These are phyloP conservation scores for Calocybe cyanea DNA, from an alignment of 768 basidiomycete genomes.

Conservation along the genomic window DNA sequence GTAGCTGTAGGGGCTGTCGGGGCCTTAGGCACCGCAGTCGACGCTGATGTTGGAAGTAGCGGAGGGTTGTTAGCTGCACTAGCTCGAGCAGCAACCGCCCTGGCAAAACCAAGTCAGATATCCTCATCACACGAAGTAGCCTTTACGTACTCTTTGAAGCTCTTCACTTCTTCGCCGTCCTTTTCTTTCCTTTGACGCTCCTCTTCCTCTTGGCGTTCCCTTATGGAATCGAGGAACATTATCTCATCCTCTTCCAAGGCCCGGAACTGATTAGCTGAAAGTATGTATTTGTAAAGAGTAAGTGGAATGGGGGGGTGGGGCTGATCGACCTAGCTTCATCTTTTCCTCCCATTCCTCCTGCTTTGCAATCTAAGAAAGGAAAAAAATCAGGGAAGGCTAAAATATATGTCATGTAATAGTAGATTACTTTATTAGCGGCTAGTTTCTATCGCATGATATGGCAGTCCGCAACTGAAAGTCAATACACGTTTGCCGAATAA, in stretches of 20 bases:
- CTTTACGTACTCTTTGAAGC: constrained; percentile 65
- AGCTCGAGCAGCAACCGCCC: constrained; percentile 68
- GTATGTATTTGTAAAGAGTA: constrained; percentile 7
- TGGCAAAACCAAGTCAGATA: constrained; percentile 15
- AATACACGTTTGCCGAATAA: constrained; percentile 31
- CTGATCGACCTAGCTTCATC: constrained; percentile 58
- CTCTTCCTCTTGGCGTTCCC: constrained; percentile 71
- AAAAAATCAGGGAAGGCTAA: constrained; percentile 6
- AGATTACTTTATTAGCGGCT: constrained; percentile 76
- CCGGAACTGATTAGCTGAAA: constrained; percentile 80
- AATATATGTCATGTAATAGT: not conserved
- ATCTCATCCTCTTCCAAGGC: constrained; percentile 89
- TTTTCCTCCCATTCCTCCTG: constrained; percentile 95
- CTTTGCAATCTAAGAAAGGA: constrained; percentile 62
- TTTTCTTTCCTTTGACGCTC: constrained; percentile 69
- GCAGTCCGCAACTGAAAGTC: constrained; percentile 41
- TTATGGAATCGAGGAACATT: constrained; percentile 80
- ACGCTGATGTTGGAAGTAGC: constrained; percentile 31
- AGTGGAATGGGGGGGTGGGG: constrained; percentile 12
- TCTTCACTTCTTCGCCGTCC: constrained; percentile 76
- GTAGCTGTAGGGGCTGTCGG: constrained; percentile 21
- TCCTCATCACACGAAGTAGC: constrained; percentile 2
- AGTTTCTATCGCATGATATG: constrained; percentile 65
- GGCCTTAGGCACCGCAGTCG: constrained; percentile 29
- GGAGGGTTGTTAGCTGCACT: constrained; percentile 43